These are phyloP conservation scores for Diaporthe australafricana DNA, from an alignment of 2,329 filamentous ascomycete species.

Conservation along the genomic window DNA sequence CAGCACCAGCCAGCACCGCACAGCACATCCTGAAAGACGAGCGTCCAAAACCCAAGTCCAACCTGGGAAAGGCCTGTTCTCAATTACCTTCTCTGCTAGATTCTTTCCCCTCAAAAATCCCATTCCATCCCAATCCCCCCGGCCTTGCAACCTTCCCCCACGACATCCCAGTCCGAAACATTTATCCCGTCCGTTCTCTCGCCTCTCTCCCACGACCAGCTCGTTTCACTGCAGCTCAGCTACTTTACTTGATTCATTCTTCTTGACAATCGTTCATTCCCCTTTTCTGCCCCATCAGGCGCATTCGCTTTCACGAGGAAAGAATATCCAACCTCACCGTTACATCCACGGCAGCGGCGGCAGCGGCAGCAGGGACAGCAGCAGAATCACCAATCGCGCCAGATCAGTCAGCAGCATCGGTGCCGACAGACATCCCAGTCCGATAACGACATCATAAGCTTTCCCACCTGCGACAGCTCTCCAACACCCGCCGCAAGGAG, in stretches of 20 bases:
- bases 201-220: constrained; percentile 12
- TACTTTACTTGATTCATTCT: constrained; percentile 15
- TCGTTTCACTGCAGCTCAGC: constrained; percentile 25
- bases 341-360: constrained; percentile 19
- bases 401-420: constrained; percentile 18
- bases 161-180: constrained; percentile 37
- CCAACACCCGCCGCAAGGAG: constrained; percentile 14
- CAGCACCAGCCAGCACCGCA: too few species aligned
- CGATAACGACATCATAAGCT: constrained; percentile 32
- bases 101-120: constrained; percentile 12
- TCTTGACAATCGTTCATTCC: constrained; percentile 29
- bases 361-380: constrained; percentile 14
- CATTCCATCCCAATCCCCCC: not conserved
- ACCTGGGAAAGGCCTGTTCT: constrained; percentile 8
- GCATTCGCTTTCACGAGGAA: constrained; percentile 22
- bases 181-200: constrained; percentile 26
- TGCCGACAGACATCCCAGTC: constrained; percentile 28
- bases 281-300: constrained; percentile 8
- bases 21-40: not conserved
- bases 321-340: not conserved
- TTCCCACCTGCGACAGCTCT: constrained; percentile 16
- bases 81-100: not conserved
- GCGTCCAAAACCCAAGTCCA: not conserved
- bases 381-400: constrained; percentile 5
- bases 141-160: constrained; percentile 3